A percentile compares a stretch with the other conserved stretches of the same genome.
These are phyloP conservation scores for Fusarium humuli DNA, from an alignment of 2,329 filamentous ascomycete genomes.

Conservation along the genomic window DNA sequence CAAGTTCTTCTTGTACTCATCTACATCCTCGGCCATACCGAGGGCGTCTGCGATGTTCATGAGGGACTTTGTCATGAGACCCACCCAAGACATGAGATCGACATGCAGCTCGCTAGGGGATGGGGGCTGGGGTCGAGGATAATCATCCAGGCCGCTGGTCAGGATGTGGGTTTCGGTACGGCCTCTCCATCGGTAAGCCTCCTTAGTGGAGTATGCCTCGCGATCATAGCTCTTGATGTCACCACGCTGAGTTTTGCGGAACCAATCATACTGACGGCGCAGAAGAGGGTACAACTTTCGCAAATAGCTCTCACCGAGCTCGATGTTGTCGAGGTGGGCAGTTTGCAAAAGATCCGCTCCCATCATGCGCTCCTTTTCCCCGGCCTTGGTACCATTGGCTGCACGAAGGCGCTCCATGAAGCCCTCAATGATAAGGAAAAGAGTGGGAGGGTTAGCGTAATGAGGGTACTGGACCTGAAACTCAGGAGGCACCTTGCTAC, in stretches of 20 bases:
- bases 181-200: slow-evolving; percentile 95
- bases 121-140: slow-evolving; percentile 91
- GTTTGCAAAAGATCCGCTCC: slow-evolving; percentile 65
- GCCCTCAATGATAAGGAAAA: slow-evolving; percentile 88
- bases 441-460: slow-evolving; percentile 95
- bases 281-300: slow-evolving; percentile 85
- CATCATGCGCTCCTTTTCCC: slow-evolving; percentile 58
- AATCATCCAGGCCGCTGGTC: slow-evolving; percentile 95
- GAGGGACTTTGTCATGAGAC: slow-evolving; percentile 92
- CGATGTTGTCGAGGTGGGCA: slow-evolving; percentile 74
- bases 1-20: slow-evolving; percentile 77
- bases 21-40: slow-evolving; percentile 79
- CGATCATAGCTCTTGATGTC: slow-evolving; percentile 94
- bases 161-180: slow-evolving; percentile 88
- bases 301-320: slow-evolving; percentile 77
- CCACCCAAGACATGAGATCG: slow-evolving; percentile 96
- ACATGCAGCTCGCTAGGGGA: slow-evolving; percentile 96
- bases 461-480: slow-evolving; percentile 97
- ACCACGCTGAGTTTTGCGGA: slow-evolving; percentile 89
- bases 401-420: slow-evolving; percentile 82
- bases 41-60: slow-evolving; percentile 81
- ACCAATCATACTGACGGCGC: slow-evolving; percentile 93
- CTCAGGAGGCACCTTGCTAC: slow-evolving; percentile 92
- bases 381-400: slow-evolving; percentile 60
- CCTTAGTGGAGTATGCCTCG: slow-evolving; percentile 86